Percentiles rank a stretch among this genome's conserved stretches.
Conservation (phyloP, 768 basidiomycete genomes). For the Naematelia aurantialba region DNA sequence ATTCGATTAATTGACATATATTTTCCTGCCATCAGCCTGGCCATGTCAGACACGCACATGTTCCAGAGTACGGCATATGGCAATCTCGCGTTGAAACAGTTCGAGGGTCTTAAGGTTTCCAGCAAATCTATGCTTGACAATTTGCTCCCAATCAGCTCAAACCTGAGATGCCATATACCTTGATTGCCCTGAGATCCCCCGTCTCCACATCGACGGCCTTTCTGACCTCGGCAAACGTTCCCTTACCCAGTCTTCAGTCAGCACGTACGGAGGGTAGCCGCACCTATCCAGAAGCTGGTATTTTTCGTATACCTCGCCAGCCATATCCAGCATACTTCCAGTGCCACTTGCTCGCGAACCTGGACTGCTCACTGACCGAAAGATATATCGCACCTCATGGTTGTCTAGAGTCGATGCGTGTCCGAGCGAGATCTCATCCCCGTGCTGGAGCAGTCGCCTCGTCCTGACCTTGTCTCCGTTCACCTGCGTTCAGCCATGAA, state of each 20-base stretch:
- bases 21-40: constrained; percentile 55
- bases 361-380: constrained; percentile 31
- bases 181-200: constrained; percentile 77
- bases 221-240: constrained; percentile 85
- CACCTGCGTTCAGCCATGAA: constrained; percentile 54
- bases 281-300: constrained; percentile 51
- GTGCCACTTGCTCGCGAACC: constrained; percentile 27
- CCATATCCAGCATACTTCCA: constrained; percentile 23
- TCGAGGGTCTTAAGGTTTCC: constrained; percentile 44
- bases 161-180: constrained; percentile 51
- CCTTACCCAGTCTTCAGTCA: constrained; percentile 64
- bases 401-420: constrained; percentile 53
- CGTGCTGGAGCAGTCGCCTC: constrained; percentile 63
- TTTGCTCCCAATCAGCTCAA: constrained; percentile 43
- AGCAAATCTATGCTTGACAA: constrained; percentile 45
- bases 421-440: constrained; percentile 85
- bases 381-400: constrained; percentile 57
- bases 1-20: constrained; percentile 74
- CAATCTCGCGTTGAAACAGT: constrained; percentile 67
- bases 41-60: constrained; percentile 54
- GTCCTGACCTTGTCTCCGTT: constrained; percentile 64
- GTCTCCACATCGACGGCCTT: constrained; percentile 70
- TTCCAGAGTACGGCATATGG: constrained; percentile 68
- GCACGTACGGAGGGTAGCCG: constrained; percentile 7
- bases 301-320: constrained; percentile 51